These are phyloP conservation scores for Hymenoscyphus linearis DNA, from an alignment of 2,329 filamentous ascomycete genomes.

Conservation along the genomic window DNA sequence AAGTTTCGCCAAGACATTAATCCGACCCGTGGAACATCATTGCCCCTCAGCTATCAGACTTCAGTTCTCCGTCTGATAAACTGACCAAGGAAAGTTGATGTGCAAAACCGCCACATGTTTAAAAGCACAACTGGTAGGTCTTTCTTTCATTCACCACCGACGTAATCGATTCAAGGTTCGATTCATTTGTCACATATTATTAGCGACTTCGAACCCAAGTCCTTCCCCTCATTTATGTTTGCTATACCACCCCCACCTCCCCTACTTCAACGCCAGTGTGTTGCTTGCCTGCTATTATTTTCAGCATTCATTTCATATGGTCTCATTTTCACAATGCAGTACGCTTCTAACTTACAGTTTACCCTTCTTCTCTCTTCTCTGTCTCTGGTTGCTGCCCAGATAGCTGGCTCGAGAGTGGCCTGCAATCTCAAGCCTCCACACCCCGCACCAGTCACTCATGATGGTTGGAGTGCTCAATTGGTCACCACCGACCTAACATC, in stretches of 20 bases:
- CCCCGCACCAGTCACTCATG: constrained; percentile 18
- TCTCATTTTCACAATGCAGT: constrained; percentile 8
- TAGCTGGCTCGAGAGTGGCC: neutral
- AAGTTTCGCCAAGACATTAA: no score
- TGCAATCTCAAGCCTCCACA: constrained; percentile 20
- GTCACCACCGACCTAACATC: constrained; percentile 23
- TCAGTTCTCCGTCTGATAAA: no score
- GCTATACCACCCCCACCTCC: neutral
- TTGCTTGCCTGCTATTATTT: neutral
- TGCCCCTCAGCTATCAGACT: no score
- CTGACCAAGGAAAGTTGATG: no score
- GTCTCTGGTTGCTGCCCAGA: neutral
- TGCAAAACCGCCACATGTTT: no score
- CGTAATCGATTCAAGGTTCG: no score
- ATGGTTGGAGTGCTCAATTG: constrained; percentile 29
- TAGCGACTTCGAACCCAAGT: neutral
- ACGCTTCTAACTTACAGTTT: constrained; percentile 3
- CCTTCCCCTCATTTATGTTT: neutral
- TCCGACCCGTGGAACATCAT: no score
- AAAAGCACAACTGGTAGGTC: no score
- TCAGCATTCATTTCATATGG: neutral
- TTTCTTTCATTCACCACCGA: no score
- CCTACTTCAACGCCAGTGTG: neutral
- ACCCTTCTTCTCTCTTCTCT: constrained; percentile 6
- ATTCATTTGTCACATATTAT: no score